phyloP scores from a whole-genome alignment of 208 protist genomes.

The Wallacemonas sp. region DNA sequence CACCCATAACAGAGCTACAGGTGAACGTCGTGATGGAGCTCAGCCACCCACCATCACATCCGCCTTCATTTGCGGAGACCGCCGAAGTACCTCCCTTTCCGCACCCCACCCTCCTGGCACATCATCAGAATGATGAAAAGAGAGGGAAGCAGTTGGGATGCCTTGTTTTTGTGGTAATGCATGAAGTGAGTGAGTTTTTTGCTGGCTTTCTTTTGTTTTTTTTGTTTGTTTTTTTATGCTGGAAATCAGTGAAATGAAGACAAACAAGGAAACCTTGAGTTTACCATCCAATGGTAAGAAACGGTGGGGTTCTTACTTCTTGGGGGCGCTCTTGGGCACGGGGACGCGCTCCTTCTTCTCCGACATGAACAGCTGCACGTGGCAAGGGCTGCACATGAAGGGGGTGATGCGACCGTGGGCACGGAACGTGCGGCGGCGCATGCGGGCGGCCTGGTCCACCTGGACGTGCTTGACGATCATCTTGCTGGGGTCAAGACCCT shows the following conservation, averaged over 20 bases:
- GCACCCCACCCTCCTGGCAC: too few relatives aligned
- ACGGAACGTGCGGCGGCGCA: slow-evolving; percentile 94
- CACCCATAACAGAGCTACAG: too few relatives aligned
- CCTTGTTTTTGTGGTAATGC: not conserved
- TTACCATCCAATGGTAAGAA: slow-evolving; percentile 14
- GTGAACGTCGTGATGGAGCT: too few relatives aligned
- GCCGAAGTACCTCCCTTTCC: too few relatives aligned
- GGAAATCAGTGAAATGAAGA: slow-evolving; percentile 21
- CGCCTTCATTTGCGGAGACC: too few relatives aligned
- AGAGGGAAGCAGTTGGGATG: not conserved
- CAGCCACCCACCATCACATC: too few relatives aligned
- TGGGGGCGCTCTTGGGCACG: slow-evolving; percentile 76
- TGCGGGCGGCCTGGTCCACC: slow-evolving; percentile 89
- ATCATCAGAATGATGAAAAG: slow-evolving; percentile 11
- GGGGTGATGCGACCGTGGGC: slow-evolving; percentile 95
- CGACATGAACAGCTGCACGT: slow-evolving; percentile 84
- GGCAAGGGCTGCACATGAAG: slow-evolving; percentile 93
- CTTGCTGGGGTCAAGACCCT: slow-evolving; percentile 90
- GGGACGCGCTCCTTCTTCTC: slow-evolving; percentile 85
- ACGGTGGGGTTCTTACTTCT: slow-evolving; percentile 61
- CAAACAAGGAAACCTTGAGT: slow-evolving; percentile 17
- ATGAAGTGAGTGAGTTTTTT: not conserved
- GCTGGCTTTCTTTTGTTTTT: not conserved
- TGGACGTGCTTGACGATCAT: slow-evolving; percentile 94
- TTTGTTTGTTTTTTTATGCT: slow-evolving; percentile 13